Base-by-base conservation (phyloP, 1,284 basidiomycete genomes). In the Leccinum pachyderme region DNA sequence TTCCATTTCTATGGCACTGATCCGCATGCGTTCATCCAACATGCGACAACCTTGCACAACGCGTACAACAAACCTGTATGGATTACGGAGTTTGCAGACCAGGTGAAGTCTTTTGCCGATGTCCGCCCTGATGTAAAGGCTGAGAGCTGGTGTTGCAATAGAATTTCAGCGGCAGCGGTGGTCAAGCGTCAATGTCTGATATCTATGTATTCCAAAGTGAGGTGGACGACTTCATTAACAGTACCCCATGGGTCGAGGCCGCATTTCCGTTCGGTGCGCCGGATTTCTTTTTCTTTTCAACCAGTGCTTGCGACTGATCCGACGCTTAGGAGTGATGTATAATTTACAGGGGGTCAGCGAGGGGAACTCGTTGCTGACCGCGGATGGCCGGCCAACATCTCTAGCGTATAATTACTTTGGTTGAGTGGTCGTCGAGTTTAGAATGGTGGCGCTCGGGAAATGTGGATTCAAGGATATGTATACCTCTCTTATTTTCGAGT, bases 41-140 rank as follows among this genome's bases (percentile, higher is more conserved):
- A 86, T 61, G 68, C 88, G 44, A 66, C 72, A 7, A 69, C 77
- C 25, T 82, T 81, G 67, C 75, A 89, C 66, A 63, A 70, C 29
- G 72, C 76, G 2, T 90, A 84, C 67, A 60, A 72, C 25, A 65
- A 70, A 52, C 74, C 75, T 13, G 75, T 92, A 59, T 82, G 80
- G 78, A 70, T 89, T 52, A 90, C 89, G 6, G 91, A 91, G 67
- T 84, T 81, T 61, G 86, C 85, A 54, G 83, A 83, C 72, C 76
- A 83, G 74, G 84, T 84, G 60, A 15, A 46, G 7, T 27, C 15
- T 46, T 29, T 43, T 12, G 7, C 6, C 3, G 3, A 3, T 3
- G 1, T 31, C 8, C 13, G 5, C 33, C 24, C 18, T 15, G n/a
- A 7, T 5, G n/a, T 24, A 27, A 27, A 15, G 18, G 3, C 2